A percentile compares a stretch with the other conserved stretches of the same genome.
Conservation (phyloP, 768 basidiomycete species). For the Suillus spraguei region DNA sequence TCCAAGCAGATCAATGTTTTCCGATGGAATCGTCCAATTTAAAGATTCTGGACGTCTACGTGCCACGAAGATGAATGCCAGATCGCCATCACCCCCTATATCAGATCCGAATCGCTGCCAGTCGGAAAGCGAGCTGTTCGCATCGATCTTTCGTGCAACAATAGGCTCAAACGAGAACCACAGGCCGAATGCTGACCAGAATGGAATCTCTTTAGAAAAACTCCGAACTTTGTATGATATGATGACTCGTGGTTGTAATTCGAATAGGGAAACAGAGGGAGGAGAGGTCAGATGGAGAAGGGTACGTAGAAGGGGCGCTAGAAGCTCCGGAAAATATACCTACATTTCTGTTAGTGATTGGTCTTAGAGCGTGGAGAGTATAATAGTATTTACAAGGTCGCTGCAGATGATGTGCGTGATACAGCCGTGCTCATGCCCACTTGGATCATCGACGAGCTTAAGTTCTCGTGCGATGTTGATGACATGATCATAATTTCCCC, state of each 20-base stretch:
- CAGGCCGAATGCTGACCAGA: conserved; percentile 80
- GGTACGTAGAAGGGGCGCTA: conserved; percentile 75
- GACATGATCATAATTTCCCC: conserved; percentile 62
- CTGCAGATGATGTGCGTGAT: conserved; percentile 79
- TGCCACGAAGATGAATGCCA: conserved; percentile 64
- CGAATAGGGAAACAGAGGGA: conserved; percentile 33
- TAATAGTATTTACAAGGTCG: conserved; percentile 63
- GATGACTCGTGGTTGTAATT: conserved; percentile 41
- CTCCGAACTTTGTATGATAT: conserved; percentile 82
- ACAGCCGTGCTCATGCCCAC: conserved; percentile 10
- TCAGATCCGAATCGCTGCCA: conserved; percentile 51
- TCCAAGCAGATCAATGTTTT: conserved; percentile 56
- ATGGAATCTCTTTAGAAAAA: conserved; percentile 67
- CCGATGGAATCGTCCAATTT: conserved; percentile 52
- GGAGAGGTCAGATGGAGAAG: conserved; percentile 71
- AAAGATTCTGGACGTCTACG: conserved; percentile 58
- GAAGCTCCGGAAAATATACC: conserved; percentile 86
- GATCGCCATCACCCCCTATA: conserved; percentile 29
- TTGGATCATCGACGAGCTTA: conserved; percentile 13
- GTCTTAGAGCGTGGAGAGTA: not conserved
- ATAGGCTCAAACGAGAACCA: conserved; percentile 74
- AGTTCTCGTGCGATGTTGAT: conserved; percentile 43
- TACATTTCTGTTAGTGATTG: conserved; percentile 31
- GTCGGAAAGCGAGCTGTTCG: not conserved
- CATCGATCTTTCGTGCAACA: conserved; percentile 31